phyloP scores from a whole-genome alignment of 495 filamentous ascomycete genomes.

The Neurospora tetraspora region DNA sequence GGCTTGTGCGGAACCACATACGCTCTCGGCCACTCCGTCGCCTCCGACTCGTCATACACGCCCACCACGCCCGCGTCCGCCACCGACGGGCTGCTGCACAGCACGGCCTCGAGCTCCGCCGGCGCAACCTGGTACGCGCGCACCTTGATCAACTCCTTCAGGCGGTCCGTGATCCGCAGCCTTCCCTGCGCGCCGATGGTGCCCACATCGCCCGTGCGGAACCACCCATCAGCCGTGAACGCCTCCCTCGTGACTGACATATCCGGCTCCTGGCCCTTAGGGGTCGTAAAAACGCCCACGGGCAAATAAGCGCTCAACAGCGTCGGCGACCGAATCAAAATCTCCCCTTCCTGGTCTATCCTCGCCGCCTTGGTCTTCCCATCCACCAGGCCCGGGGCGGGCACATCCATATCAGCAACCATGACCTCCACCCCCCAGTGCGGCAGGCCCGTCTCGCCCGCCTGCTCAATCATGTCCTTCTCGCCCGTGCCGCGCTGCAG shows the following conservation, averaged over 20 bases:
- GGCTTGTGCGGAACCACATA: slow-evolving; percentile 18
- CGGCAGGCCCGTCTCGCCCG: slow-evolving; percentile 49
- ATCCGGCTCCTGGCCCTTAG: neutral
- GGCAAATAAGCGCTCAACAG: slow-evolving; percentile 47
- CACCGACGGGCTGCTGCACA: slow-evolving; percentile 43
- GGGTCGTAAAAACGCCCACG: slow-evolving; percentile 10
- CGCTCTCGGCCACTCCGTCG: slow-evolving; percentile 20
- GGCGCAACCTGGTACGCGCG: slow-evolving; percentile 63
- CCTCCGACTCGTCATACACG: slow-evolving; percentile 54
- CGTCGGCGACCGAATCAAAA: slow-evolving; percentile 46
- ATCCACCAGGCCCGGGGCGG: slow-evolving; percentile 2
- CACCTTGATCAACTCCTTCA: slow-evolving; percentile 74
- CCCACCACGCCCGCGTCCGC: slow-evolving; percentile 56
- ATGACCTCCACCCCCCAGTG: slow-evolving; percentile 46
- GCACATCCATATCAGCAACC: slow-evolving; percentile 36
- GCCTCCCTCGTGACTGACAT: slow-evolving; percentile 47
- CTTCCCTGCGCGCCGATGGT: slow-evolving; percentile 47
- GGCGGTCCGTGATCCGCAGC: slow-evolving; percentile 61
- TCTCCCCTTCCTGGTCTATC: slow-evolving; percentile 48
- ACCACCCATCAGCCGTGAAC: slow-evolving; percentile 48
- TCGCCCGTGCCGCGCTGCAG: slow-evolving; percentile 44
- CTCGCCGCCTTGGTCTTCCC: slow-evolving; percentile 32
- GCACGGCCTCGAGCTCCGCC: slow-evolving; percentile 58
- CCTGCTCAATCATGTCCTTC: slow-evolving; percentile 46
- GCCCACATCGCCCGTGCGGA: slow-evolving; percentile 62